Conservation (phyloP, 2,329 filamentous ascomycete genomes). For the Trichoderma sp. region DNA sequence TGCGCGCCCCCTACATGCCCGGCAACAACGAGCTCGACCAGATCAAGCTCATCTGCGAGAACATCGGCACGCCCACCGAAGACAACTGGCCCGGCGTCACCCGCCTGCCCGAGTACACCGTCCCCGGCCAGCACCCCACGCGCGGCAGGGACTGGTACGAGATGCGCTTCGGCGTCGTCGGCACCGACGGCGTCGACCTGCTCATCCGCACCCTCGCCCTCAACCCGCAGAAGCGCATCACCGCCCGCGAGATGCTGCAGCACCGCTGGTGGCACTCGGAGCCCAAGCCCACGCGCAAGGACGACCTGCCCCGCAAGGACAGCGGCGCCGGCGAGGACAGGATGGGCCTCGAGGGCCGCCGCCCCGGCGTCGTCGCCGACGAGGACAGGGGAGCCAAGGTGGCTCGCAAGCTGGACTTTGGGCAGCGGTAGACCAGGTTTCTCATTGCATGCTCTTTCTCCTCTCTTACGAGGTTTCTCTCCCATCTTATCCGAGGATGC, state of each 20-base stretch:
- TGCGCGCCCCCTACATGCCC: constrained; percentile 80
- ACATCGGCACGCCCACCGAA: constrained; percentile 87
- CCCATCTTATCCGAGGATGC: neutral
- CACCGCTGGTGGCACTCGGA: constrained; percentile 86
- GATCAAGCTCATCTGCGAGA: constrained; percentile 78
- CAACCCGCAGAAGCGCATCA: constrained; percentile 83
- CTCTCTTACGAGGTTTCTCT: neutral
- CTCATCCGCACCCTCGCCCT: constrained; percentile 82
- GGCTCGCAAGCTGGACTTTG: constrained; percentile 81
- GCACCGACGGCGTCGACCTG: constrained; percentile 81
- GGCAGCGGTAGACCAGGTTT: constrained; percentile 43
- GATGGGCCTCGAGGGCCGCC: constrained; percentile 71
- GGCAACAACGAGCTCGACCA: constrained; percentile 86
- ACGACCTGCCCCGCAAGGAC: constrained; percentile 75
- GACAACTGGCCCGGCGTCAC: constrained; percentile 94
- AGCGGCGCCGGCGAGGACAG: constrained; percentile 67
- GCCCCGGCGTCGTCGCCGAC: constrained; percentile 64
- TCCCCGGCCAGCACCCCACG: constrained; percentile 63
- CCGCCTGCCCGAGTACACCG: constrained; percentile 77
- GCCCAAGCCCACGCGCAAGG: constrained; percentile 78
- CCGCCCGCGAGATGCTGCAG: constrained; percentile 73
- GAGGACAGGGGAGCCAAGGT: constrained; percentile 72
- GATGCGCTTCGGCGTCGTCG: constrained; percentile 76
- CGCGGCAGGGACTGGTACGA: constrained; percentile 73
- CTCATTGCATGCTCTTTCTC: neutral